phyloP scores from a whole-genome alignment of 2,329 filamentous ascomycete genomes.

The Fusarium sp. region DNA sequence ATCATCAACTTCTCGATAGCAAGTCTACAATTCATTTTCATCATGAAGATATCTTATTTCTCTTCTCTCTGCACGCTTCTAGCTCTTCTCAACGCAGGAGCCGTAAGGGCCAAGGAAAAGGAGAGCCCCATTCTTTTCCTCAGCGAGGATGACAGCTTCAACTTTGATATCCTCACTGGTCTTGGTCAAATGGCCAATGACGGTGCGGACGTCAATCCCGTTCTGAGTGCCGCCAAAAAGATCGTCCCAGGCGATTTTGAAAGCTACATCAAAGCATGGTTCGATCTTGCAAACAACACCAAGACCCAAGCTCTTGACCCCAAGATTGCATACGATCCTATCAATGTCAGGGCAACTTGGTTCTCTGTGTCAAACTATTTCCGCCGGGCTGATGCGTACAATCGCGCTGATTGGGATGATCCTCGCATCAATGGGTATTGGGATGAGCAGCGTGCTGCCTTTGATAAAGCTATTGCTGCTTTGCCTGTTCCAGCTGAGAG shows the following conservation, averaged over 20 bases:
- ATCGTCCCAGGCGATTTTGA: constrained; percentile 38
- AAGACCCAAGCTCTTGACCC: constrained; percentile 31
- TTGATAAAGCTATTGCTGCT: constrained; percentile 50
- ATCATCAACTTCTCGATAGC: not conserved
- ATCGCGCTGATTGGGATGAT: constrained; percentile 52
- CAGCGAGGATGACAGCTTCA: constrained; percentile 19
- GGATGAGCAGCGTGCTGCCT: constrained; percentile 49
- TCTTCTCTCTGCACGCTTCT: fast-evolving
- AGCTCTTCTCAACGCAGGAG: not conserved
- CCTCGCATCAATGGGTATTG: constrained; percentile 53
- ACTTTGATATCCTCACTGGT: constrained; percentile 27
- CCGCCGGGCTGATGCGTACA: constrained; percentile 54
- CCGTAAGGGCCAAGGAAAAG: not conserved
- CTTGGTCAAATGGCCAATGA: constrained; percentile 2
- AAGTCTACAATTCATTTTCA: not conserved
- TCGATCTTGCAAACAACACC: constrained; percentile 35
- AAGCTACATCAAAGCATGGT: constrained; percentile 37
- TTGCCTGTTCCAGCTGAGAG: constrained; percentile 50
- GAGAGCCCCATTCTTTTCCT: constrained; percentile 9
- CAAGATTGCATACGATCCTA: constrained; percentile 27
- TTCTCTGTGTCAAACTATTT: constrained; percentile 56
- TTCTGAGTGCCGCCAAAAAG: constrained; percentile 43
- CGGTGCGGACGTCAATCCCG: constrained; percentile 43
- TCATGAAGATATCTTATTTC: not conserved
- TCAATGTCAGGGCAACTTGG: constrained; percentile 39